These are phyloP conservation scores for Plasmodium blacklocki DNA, from an alignment of 169 alveolate genomes.

Conservation along the genomic window DNA sequence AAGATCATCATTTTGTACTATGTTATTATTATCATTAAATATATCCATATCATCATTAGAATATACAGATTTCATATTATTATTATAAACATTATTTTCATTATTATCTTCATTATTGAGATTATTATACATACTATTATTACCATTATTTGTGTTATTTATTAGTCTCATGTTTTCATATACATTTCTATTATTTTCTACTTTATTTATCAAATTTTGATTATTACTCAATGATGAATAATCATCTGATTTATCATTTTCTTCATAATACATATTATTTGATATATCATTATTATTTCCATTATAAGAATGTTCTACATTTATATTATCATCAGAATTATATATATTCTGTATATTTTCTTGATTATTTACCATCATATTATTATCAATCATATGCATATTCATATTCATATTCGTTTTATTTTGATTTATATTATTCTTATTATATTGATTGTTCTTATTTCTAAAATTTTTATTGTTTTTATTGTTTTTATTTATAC, in stretches of 20 bases:
- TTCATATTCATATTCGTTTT: neutral
- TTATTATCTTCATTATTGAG: neutral
- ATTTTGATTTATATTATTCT: neutral
- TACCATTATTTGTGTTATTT: neutral
- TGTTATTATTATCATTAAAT: neutral
- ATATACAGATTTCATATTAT: neutral
- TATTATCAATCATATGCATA: too few species aligned
- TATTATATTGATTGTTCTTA: slow-evolving; percentile 4
- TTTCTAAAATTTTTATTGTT: slow-evolving; percentile 9
- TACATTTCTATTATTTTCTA: neutral
- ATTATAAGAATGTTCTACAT: neutral
- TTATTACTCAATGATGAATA: neutral
- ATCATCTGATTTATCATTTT: neutral
- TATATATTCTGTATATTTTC: neutral
- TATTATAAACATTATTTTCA: neutral
- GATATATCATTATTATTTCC: neutral
- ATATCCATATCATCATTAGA: neutral
- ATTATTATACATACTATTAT: neutral
- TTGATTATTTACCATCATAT: neutral
- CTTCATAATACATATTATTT: slow-evolving; percentile 6
- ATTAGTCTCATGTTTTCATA: slow-evolving; percentile 4
- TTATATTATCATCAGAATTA: neutral
- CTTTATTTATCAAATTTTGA: neutral
- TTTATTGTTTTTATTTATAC: slow-evolving; percentile 21
- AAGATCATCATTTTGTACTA: neutral